Percentiles rank a stretch among this genome's conserved stretches.
phyloP scores from a whole-genome alignment of 140 eudicot species.

The Oenanthe javanica region DNA sequence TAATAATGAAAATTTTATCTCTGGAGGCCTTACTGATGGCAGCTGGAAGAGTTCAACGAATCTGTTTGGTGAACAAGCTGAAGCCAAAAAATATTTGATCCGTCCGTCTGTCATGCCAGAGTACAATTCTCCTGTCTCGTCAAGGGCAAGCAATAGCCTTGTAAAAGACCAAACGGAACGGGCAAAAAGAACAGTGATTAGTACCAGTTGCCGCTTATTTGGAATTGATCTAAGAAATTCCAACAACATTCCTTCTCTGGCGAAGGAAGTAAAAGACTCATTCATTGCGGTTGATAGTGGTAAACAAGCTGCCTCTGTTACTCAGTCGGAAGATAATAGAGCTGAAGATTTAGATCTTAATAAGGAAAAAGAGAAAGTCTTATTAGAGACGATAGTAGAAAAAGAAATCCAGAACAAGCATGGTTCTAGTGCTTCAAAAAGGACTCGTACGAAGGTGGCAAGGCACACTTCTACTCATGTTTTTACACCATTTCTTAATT shows the following conservation, averaged over 20 bases:
- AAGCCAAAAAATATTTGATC: conserved; percentile 14
- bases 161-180: conserved; percentile 20
- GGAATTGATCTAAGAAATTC: conserved; percentile 50
- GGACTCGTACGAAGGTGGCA: conserved; percentile 50
- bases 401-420: conserved; percentile 28
- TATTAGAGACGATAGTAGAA: conserved; percentile 7
- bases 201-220: conserved; percentile 42
- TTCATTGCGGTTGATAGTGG: conserved; percentile 1
- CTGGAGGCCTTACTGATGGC: conserved; percentile 1
- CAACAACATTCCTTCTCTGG: conserved; percentile 3
- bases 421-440: conserved; percentile 19
- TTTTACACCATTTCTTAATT: neutral
- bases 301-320: neutral
- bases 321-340: conserved; percentile 18
- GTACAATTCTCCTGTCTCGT: conserved; percentile 25
- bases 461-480: neutral
- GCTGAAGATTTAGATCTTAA: conserved; percentile 13
- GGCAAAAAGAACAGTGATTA: conserved; percentile 17
- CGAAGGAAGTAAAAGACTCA: conserved; percentile 12
- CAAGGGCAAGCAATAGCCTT: conserved; percentile 20
- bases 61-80: conserved; percentile 16
- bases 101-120: conserved; percentile 10
- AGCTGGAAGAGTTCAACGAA: conserved; percentile 25
- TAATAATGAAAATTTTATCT: neutral
- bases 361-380: conserved; percentile 26